These are phyloP conservation scores for Penicillium sp. DNA, from an alignment of 2,329 filamentous ascomycete genomes.

Conservation along the genomic window DNA sequence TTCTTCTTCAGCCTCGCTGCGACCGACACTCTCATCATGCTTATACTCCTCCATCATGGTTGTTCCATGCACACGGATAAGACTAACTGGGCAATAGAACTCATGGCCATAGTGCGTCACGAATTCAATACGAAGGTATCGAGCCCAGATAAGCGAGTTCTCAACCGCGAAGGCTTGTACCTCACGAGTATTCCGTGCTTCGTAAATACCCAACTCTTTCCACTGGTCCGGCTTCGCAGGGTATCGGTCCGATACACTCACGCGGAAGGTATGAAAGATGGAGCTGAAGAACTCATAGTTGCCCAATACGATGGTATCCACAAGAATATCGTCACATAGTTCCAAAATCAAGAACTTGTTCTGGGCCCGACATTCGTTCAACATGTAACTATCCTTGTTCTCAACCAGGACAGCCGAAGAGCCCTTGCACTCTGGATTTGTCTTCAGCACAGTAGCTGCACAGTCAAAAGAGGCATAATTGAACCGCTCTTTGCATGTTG, in stretches of 20 bases:
- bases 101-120: slow-evolving; percentile 93
- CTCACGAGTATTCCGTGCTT: slow-evolving; percentile 87
- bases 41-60: slow-evolving; percentile 93
- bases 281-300: slow-evolving; percentile 99
- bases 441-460: slow-evolving; percentile 88
- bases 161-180: slow-evolving; percentile 94
- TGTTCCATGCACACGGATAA: slow-evolving; percentile 87
- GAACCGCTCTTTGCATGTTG: slow-evolving; percentile 95
- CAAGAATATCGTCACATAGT: slow-evolving; percentile 79
- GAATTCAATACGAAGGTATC: slow-evolving; percentile 90
- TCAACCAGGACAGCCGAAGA: slow-evolving; percentile 86
- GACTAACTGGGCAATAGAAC: slow-evolving; percentile 90
- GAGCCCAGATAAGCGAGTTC: slow-evolving; percentile 92
- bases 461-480: slow-evolving; percentile 98
- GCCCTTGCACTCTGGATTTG: slow-evolving; percentile 81
- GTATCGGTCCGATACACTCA: slow-evolving; percentile 92
- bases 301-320: slow-evolving; percentile 94
- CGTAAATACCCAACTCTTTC: slow-evolving; percentile 83
- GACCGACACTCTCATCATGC: slow-evolving; percentile 71
- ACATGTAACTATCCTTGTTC: slow-evolving; percentile 98
- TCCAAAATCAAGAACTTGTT: slow-evolving; percentile 96
- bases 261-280: slow-evolving; percentile 85
- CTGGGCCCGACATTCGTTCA: slow-evolving; percentile 79
- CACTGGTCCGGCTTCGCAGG: slow-evolving; percentile 90
- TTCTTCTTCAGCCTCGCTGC: slow-evolving; percentile 53